Conservation (phyloP, 2,329 filamentous ascomycete genomes). For the Phialemoniopsis sp. region DNA sequence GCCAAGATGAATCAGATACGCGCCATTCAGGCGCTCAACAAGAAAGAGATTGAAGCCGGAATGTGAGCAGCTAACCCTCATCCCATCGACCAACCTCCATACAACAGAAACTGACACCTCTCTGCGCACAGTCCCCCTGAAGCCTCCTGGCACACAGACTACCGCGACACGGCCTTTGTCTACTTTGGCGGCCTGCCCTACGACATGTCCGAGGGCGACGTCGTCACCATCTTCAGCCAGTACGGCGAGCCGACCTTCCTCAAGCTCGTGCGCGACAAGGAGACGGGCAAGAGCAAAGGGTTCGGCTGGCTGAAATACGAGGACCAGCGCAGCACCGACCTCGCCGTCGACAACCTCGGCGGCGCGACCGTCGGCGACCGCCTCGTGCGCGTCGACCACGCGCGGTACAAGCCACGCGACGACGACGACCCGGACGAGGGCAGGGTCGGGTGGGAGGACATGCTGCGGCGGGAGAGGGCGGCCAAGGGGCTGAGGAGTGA, state of each 20-base stretch:
- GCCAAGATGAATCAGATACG: conserved; percentile 85
- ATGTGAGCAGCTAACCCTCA: conserved; percentile 45
- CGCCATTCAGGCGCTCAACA: conserved; percentile 88
- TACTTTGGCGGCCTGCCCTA: conserved; percentile 94
- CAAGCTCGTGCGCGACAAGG: conserved; percentile 89
- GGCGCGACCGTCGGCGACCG: conserved; percentile 80
- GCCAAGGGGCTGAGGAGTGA: conserved; percentile 30
- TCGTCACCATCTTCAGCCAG: conserved; percentile 95
- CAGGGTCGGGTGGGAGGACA: conserved; percentile 56
- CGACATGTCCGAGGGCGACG: conserved; percentile 90
- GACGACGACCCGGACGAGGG: conserved; percentile 64
- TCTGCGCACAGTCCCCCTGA: conserved; percentile 59
- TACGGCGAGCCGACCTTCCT: conserved; percentile 93
- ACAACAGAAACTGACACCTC: not conserved
- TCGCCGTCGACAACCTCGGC: conserved; percentile 93
- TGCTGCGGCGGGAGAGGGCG: conserved; percentile 46
- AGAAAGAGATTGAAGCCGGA: conserved; percentile 87
- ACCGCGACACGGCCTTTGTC: conserved; percentile 89
- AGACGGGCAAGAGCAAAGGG: conserved; percentile 90
- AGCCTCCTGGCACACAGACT: conserved; percentile 96
- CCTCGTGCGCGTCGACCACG: conserved; percentile 84
- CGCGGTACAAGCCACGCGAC: conserved; percentile 83
- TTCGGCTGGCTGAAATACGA: conserved; percentile 98
- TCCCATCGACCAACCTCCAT: conserved; percentile 13
- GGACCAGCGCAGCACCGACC: conserved; percentile 90